phyloP scores from a whole-genome alignment of 2,329 filamentous ascomycete species.

The Trichoderma sp. region DNA sequence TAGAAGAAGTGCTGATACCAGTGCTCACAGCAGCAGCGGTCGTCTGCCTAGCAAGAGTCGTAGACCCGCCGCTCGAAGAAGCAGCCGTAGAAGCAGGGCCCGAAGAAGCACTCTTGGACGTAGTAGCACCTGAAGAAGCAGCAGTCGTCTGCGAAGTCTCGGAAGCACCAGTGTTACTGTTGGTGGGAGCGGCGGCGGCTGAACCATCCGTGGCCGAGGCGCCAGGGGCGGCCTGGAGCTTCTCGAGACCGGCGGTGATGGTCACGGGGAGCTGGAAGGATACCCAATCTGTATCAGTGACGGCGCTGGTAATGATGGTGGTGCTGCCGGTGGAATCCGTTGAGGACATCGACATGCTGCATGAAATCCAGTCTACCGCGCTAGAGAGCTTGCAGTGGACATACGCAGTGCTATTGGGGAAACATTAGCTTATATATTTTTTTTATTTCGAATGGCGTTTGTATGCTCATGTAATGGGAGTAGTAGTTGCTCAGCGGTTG shows the following conservation, averaged over 20 bases:
- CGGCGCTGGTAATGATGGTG: neutral
- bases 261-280: conserved; percentile 35
- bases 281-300: conserved; percentile 26
- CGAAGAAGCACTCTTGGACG: no score
- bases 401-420: conserved; percentile 24
- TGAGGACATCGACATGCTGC: conserved; percentile 21
- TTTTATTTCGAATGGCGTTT: neutral
- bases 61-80: conserved; percentile 19
- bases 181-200: conserved; percentile 25
- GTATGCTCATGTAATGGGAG: neutral
- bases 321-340: neutral
- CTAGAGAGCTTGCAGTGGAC: conserved; percentile 31
- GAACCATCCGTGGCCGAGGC: conserved; percentile 11
- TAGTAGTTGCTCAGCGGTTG: neutral
- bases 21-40: neutral
- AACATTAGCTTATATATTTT: neutral
- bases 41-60: conserved; percentile 5
- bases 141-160: conserved; percentile 12
- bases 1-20: conserved; percentile 22
- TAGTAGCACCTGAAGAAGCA: no score
- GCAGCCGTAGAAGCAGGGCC: neutral
- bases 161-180: conserved; percentile 12
- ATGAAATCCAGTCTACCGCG: conserved; percentile 27
- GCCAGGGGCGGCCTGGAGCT: conserved; percentile 30
- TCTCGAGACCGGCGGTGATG: conserved; percentile 42